Evolutionary conservation across 768 basidiomycete genomes (phyloP).

Genomic region (Pluteus cervinus): DNA sequence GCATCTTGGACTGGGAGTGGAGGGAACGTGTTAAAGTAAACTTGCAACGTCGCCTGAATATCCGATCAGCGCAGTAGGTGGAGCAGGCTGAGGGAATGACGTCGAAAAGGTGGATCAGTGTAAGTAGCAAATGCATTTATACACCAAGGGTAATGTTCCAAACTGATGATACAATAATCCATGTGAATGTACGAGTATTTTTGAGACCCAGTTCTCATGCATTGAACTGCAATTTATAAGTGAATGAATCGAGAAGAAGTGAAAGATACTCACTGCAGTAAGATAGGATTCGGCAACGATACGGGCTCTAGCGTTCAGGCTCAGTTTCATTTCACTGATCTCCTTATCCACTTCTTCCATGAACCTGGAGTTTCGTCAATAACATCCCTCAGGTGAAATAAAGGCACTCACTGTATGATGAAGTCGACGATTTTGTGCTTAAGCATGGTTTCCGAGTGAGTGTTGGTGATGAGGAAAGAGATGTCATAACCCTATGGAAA

Average conservation of each 20-base stretch:
- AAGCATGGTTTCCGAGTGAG: conserved; percentile 95
- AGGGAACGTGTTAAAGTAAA: conserved; percentile 21
- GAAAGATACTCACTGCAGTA: conserved; percentile 58
- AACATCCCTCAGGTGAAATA: conserved; percentile 1
- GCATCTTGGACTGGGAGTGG: conserved; percentile 40
- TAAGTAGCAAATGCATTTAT: background rate
- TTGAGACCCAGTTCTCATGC: conserved; percentile 20
- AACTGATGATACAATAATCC: background rate
- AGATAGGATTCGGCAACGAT: conserved; percentile 97
- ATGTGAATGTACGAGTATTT: no score
- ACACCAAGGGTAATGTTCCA: background rate
- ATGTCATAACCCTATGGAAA: conserved; percentile 90
- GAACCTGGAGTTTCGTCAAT: conserved; percentile 46
- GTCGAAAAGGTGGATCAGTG: background rate
- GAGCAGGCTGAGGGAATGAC: conserved; percentile 15
- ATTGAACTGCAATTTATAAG: conserved; percentile 25
- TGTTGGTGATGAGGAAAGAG: conserved; percentile 96
- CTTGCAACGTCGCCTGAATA: no score
- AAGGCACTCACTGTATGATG: conserved; percentile 80
- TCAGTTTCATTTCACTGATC: conserved; percentile 99
- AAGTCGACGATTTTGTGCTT: conserved; percentile 99
- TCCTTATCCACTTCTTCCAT: conserved; percentile 99
- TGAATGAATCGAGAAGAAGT: background rate
- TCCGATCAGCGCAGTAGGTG: no score
- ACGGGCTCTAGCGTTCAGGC: conserved; percentile 91